Evolutionary conservation across 2,329 filamentous ascomycete genomes (phyloP).

Genomic region (Cyphellophora attinorum): DNA sequence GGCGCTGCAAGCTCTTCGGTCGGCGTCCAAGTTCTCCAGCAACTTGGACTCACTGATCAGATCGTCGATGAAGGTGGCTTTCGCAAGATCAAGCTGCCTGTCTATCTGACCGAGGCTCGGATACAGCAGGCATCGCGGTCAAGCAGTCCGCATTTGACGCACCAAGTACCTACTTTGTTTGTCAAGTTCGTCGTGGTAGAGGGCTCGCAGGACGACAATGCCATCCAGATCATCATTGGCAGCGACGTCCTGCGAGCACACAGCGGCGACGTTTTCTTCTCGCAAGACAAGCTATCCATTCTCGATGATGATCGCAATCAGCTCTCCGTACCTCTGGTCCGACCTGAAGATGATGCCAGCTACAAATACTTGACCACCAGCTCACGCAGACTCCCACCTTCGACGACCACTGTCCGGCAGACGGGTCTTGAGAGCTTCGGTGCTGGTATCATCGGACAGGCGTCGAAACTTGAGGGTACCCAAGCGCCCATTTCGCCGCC

Average conservation of each 20-base stretch:
- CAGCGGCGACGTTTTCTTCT: constrained; percentile 85
- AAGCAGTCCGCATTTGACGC: constrained; percentile 52
- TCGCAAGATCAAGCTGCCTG: constrained; percentile 62
- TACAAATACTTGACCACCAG: constrained; percentile 70
- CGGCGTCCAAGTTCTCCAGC: constrained; percentile 63
- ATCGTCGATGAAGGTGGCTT: constrained; percentile 57
- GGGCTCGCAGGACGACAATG: constrained; percentile 39
- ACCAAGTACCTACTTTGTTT: constrained; percentile 71
- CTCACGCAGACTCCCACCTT: constrained; percentile 14
- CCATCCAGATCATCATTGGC: constrained; percentile 78
- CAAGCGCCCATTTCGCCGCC: not conserved
- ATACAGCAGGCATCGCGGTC: constrained; percentile 66
- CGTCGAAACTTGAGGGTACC: not conserved
- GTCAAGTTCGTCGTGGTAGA: constrained; percentile 67
- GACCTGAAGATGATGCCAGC: constrained; percentile 73
- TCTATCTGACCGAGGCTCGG: constrained; percentile 87
- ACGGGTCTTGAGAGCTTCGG: not conserved
- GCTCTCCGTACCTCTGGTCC: constrained; percentile 80
- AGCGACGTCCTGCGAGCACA: constrained; percentile 79
- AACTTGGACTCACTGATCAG: constrained; percentile 60
- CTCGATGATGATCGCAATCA: constrained; percentile 82
- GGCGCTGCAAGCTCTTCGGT: constrained; percentile 84
- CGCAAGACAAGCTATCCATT: constrained; percentile 78
- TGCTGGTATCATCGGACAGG: not conserved
- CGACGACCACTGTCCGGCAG: not conserved